phyloP scores from a whole-genome alignment of 225 moss, liverwort and hornwort species.

The Asterella californica region DNA sequence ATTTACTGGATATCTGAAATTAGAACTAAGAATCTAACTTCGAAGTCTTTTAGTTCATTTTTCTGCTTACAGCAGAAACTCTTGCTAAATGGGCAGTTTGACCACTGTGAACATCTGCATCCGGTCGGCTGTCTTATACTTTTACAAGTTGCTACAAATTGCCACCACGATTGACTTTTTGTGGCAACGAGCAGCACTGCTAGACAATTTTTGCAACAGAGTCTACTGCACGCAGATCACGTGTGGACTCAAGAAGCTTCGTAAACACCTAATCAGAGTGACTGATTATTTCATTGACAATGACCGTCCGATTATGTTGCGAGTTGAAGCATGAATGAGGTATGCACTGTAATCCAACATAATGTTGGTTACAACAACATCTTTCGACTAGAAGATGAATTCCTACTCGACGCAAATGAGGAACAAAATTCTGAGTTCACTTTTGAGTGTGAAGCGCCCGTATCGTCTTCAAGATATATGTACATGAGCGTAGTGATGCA shows the following conservation, averaged over 20 bases:
- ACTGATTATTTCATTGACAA: background rate
- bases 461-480: too few species aligned
- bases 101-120: too few species aligned
- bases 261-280: background rate
- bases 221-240: background rate
- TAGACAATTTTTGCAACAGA: background rate
- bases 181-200: too few species aligned
- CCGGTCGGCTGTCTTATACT: background rate
- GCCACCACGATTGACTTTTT: background rate
- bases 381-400: background rate
- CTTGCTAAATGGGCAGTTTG: background rate
- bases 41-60: too few species aligned
- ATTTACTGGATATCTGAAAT: too few species aligned
- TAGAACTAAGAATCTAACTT: too few species aligned
- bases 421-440: background rate
- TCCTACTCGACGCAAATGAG: background rate
- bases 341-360: background rate
- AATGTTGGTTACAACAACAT: background rate
- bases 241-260: background rate
- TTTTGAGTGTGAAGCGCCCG: too few species aligned
- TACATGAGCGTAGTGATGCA: too few species aligned
- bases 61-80: too few species aligned
- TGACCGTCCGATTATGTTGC: background rate
- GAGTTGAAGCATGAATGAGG: background rate
- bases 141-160: background rate